Evolutionary conservation across 306 rosid species (phyloP), one percentile per base, ranked within the genome.

Genomic region (Begonia masoniana): DNA sequence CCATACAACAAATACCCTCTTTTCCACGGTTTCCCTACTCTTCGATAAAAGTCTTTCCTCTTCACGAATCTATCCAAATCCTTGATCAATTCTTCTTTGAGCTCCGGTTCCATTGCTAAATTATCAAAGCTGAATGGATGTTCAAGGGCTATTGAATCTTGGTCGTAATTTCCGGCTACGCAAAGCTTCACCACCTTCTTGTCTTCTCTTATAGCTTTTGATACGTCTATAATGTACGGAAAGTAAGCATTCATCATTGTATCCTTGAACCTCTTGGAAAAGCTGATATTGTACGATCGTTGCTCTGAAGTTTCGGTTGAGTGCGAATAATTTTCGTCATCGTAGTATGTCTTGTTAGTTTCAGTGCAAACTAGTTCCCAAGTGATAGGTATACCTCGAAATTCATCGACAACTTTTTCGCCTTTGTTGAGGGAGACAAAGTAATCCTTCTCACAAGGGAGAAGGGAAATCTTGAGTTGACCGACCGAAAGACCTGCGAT

Each of bases 21-120:
- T 66, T 80, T 81, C 83, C 87, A 77, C 10, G 78, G 74, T 56
- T 65, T 80, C 13, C 78, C 82, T 0, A 74, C 62, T 59, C 70
- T 70, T 14, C 39, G 17, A 6, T 80, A 80, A 24, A 61, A 80
- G 10, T 70, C 73, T 24, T 41, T 73, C 16, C 74, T 54, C 11
- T 21, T 54, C 49, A 70, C 47, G 55, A 76, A 80, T 10, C 51
- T 65, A 19, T 76, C 74, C 69, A 80, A 71, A 46, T 80, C 80
- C 4, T 59, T 65, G 13, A 68, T 7, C 56, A 80, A 23, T 4
- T 58, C 78, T 46, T 52, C 55, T 63, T 74, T 77, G 11, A 60
- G 62, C 57, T 43, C 58, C 14, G 59, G 56, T 50, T 76, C 76
- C 63, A 74, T 65, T 51, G 80, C 80, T 46, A 76, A 65, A 6